Percentiles rank a stretch among this genome's conserved stretches.
phyloP scores from a whole-genome alignment of 2,329 filamentous ascomycete genomes.

The Emericellopsis atlantica region DNA sequence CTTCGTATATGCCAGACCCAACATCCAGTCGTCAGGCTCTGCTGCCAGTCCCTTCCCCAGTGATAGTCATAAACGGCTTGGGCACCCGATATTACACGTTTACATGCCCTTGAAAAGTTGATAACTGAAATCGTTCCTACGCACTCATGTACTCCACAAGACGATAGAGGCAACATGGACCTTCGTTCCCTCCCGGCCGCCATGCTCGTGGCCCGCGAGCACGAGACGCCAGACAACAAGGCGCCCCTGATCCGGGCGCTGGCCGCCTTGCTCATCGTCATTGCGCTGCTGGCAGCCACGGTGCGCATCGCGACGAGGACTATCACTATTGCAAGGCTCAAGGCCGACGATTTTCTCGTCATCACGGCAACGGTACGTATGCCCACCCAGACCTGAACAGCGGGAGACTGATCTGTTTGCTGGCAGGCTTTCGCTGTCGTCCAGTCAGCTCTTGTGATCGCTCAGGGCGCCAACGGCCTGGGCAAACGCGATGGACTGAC shows the following conservation, averaged over 20 bases:
- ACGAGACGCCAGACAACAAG: conserved; percentile 10
- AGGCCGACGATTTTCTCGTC: conserved; percentile 7
- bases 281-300: conserved; percentile 7
- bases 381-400: not conserved
- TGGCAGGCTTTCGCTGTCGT: conserved; percentile 6
- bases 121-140: too few relatives aligned
- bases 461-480: conserved; percentile 7
- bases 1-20: too few relatives aligned
- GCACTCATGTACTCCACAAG: too few relatives aligned
- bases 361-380: conserved; percentile 7
- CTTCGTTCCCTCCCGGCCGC: not conserved
- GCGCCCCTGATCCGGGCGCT: conserved; percentile 9
- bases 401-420: too few relatives aligned
- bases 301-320: conserved; percentile 7
- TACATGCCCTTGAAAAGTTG: not conserved
- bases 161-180: not conserved
- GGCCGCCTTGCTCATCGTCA: conserved; percentile 9
- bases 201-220: conserved; percentile 5
- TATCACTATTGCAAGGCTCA: conserved; percentile 5
- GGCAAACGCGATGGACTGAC: conserved; percentile 5
- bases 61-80: too few relatives aligned
- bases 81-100: not conserved
- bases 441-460: conserved; percentile 7
- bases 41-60: too few relatives aligned
- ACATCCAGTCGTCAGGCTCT: too few relatives aligned